Evolutionary conservation across 495 filamentous ascomycete species (phyloP).

Genomic region (Penicillium samsonianum): DNA sequence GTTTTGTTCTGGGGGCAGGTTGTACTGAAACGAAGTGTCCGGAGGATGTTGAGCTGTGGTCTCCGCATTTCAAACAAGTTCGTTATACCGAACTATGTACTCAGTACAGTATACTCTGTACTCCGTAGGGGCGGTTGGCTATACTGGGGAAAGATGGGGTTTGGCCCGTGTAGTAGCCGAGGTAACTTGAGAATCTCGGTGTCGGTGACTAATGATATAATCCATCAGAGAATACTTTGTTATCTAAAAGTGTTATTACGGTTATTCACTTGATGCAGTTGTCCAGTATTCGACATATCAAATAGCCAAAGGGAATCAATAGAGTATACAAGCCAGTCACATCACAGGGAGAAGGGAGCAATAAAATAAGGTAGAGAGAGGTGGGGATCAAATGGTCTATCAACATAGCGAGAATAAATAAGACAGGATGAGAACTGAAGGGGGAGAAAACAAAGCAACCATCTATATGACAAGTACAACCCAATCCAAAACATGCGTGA

Average conservation of each 20-base stretch:
- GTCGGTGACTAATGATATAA: slow-evolving; percentile 12
- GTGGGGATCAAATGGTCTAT: slow-evolving; percentile 24
- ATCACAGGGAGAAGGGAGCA: background rate
- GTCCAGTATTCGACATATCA: background rate
- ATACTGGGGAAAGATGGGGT: slow-evolving; percentile 2
- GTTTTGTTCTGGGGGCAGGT: background rate
- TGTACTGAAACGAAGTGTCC: background rate
- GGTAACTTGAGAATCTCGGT: slow-evolving; percentile 3
- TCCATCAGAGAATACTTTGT: background rate
- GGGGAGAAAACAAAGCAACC: slow-evolving; percentile 7
- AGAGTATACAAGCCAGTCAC: slow-evolving; percentile 9
- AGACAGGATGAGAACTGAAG: slow-evolving; percentile 31
- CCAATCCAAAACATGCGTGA: background rate
- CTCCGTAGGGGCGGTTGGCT: background rate
- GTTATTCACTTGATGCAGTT: background rate
- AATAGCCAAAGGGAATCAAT: slow-evolving; percentile 4
- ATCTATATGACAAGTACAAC: slow-evolving; percentile 17
- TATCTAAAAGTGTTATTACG: slow-evolving; percentile 7
- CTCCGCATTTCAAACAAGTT: background rate
- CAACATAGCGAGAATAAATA: slow-evolving; percentile 28
- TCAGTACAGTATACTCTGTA: background rate
- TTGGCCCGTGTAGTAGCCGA: slow-evolving; percentile 4
- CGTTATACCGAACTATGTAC: background rate
- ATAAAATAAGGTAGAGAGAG: slow-evolving; percentile 13
- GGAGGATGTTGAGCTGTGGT: background rate